Base-by-base conservation (phyloP, 2,329 filamentous ascomycete species). In the Botryotinia globosa region DNA sequence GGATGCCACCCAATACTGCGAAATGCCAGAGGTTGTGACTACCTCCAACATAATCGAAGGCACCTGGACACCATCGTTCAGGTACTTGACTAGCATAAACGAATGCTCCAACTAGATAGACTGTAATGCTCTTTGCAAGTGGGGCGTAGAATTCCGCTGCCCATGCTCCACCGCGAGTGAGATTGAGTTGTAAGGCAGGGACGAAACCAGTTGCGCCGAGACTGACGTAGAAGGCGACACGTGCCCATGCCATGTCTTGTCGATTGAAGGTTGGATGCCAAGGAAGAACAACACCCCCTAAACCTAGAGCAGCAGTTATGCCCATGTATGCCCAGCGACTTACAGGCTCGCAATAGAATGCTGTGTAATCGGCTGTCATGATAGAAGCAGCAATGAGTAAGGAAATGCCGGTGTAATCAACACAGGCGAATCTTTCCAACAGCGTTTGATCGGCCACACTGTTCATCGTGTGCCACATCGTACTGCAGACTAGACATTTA, bases 391-490 rank as follows among this genome's bases (percentile, higher is more conserved):
- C 94, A 69, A 99, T 96, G 39, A 99, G 88, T 68, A 99, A 86
- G 1, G 94, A 97, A 77, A 99, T 99, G 72, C 96, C 96, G 0
- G 96, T 98, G 83, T 99, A 99, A 82, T 99, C 96, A 73, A 99
- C 94, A 81, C 96, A 99, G 29, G 96, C 96, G 79, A 99, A 98
- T 74, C 94, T 92, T 81, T 97, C 96, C 83, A 99, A 92, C 59
- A 97, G 88, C 32, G 90, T 89, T 79, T 97, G 91, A 77, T 97
- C 93, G 29, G 95, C 94, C 71, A 98, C 97, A 78, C 93, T 94
- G 84, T 95, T 97, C 94, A 99, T 98, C 39, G 96, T 98, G 84
- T 99, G 96, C 96, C 96, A 99, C 80, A 98, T 90, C 75, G 92
- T 95, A 75, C 92, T 97, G 89, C 96, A 99, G 80, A 95, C 90